Evolutionary conservation across 2,329 filamentous ascomycete species (phyloP).

Genomic region (Ceratocystiopsis brevicomis): DNA sequence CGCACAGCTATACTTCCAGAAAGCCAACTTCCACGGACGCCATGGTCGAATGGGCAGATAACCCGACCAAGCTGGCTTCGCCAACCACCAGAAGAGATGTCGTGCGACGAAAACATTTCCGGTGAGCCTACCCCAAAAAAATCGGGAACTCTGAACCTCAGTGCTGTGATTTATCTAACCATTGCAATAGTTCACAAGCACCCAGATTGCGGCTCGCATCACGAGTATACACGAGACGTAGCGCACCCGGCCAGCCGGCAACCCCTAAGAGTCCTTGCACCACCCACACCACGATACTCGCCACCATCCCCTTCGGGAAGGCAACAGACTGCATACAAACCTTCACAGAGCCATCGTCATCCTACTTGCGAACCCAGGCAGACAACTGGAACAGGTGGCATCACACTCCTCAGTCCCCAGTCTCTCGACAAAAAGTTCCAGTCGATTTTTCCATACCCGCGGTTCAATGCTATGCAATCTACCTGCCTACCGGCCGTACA

Average conservation of each 20-base stretch:
- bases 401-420: slow-evolving; percentile 21
- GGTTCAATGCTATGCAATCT: slow-evolving; percentile 72
- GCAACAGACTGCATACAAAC: neutral
- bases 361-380: no score
- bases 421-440: slow-evolving; percentile 49
- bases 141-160: no score
- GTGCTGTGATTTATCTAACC: no score
- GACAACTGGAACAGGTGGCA: slow-evolving; percentile 12
- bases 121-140: no score
- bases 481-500: slow-evolving; percentile 55
- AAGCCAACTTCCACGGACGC: neutral
- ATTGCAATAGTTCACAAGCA: no score
- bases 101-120: no score
- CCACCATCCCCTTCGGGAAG: neutral
- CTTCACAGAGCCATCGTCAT: neutral
- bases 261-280: neutral
- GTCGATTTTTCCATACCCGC: slow-evolving; percentile 49
- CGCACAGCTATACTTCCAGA: no score
- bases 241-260: neutral
- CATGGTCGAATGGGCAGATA: neutral
- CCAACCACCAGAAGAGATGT: neutral
- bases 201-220: neutral
- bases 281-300: slow-evolving; percentile 1
- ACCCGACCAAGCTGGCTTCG: neutral
- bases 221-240: neutral